phyloP scores from a whole-genome alignment of 495 filamentous ascomycete genomes.

The Wilcoxina mikolae region DNA sequence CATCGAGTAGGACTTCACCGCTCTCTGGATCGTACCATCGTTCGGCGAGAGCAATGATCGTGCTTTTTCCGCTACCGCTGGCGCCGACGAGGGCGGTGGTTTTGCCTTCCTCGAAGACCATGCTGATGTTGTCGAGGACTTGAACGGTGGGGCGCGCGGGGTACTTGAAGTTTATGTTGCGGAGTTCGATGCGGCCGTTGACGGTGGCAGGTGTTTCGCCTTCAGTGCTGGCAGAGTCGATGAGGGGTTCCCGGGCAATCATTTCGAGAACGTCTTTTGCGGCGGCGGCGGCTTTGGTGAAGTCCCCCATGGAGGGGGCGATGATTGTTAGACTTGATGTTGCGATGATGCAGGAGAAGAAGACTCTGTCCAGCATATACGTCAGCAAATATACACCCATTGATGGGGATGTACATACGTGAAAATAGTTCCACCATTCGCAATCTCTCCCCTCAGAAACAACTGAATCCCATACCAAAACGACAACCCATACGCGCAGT shows the following conservation, averaged over 20 bases:
- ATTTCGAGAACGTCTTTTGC: slow-evolving; percentile 2
- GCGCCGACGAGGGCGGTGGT: slow-evolving; percentile 23
- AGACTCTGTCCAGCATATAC: slow-evolving; percentile 12
- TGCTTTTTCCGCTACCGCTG: slow-evolving; percentile 57
- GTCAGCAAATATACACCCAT: slow-evolving; percentile 15
- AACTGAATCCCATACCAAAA: slow-evolving; percentile 34
- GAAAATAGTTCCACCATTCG: slow-evolving; percentile 36
- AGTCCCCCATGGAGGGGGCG: slow-evolving; percentile 35
- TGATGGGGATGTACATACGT: slow-evolving; percentile 31
- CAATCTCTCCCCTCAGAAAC: slow-evolving; percentile 31
- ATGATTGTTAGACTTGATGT: slow-evolving; percentile 22
- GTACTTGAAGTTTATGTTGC: slow-evolving; percentile 52
- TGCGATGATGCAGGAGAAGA: slow-evolving; percentile 6
- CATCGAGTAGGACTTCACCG: slow-evolving; percentile 17
- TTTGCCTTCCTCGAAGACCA: slow-evolving; percentile 34
- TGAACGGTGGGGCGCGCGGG: slow-evolving; percentile 46
- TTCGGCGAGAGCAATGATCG: slow-evolving; percentile 48
- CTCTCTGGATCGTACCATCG: slow-evolving; percentile 43
- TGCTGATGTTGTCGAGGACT: slow-evolving; percentile 38
- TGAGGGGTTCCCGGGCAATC: slow-evolving; percentile 28
- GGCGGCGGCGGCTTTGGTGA: slow-evolving; percentile 27
- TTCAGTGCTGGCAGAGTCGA: slow-evolving; percentile 35
- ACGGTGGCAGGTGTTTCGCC: slow-evolving; percentile 34
- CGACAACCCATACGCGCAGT: slow-evolving; percentile 31
- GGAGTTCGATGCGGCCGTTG: slow-evolving; percentile 41